phyloP scores from a whole-genome alignment of 164 flowering plant genomes.

The Saururus chinensis region DNA sequence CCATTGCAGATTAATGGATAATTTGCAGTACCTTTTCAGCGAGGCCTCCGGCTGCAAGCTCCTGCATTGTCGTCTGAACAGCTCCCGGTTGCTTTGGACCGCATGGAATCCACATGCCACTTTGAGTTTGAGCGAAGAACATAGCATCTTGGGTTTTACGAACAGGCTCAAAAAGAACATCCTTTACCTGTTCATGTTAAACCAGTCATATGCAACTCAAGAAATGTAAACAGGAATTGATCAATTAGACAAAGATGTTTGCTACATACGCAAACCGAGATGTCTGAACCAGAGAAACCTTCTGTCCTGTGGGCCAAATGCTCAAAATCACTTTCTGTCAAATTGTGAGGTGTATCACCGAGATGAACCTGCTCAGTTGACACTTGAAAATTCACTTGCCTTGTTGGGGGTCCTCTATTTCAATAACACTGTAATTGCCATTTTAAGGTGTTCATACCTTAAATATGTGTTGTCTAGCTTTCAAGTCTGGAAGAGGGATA shows the following conservation, averaged over 20 bases:
- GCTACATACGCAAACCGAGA: constrained; percentile 85
- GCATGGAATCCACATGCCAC: constrained; percentile 85
- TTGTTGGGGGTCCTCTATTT: not conserved
- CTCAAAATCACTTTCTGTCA: constrained; percentile 89
- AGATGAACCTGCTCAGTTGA: constrained; percentile 68
- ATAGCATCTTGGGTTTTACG: constrained; percentile 98
- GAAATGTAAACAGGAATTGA: not conserved
- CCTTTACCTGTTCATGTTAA: constrained; percentile 60
- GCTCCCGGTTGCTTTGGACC: constrained; percentile 93
- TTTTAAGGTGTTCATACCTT: constrained; percentile 32
- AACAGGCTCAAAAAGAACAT: constrained; percentile 93
- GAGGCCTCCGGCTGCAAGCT: constrained; percentile 76
- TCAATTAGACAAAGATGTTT: not conserved
- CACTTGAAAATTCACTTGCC: not conserved
- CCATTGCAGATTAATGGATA: not conserved
- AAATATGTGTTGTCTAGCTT: constrained; percentile 97
- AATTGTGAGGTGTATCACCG: constrained; percentile 92
- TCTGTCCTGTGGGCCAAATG: constrained; percentile 66
- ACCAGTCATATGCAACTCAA: not conserved
- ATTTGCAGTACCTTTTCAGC: constrained; percentile 56
- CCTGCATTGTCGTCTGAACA: constrained; percentile 82
- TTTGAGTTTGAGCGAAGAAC: constrained; percentile 55
- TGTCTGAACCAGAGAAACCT: constrained; percentile 96
- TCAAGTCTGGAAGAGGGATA: constrained; percentile 92
- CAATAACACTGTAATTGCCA: not conserved